phyloP scores from a whole-genome alignment of 768 basidiomycete genomes.

The Gymnopilus dilepis region DNA sequence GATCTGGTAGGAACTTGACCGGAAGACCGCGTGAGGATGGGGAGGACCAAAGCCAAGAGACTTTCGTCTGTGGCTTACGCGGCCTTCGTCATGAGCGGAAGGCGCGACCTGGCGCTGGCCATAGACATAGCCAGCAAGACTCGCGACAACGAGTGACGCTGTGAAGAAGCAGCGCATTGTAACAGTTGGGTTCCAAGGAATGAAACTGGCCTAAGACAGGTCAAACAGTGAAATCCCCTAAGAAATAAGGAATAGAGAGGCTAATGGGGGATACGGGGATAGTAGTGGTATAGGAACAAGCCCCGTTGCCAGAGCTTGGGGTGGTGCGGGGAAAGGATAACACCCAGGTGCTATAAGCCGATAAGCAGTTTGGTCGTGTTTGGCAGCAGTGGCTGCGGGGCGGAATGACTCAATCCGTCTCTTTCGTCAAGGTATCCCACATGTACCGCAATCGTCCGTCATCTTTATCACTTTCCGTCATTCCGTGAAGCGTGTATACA shows the following conservation, averaged over 20 bases:
- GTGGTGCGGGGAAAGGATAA: conserved; percentile 25
- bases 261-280: conserved; percentile 15
- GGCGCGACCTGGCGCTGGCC: conserved; percentile 43
- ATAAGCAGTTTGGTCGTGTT: conserved; percentile 19
- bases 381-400: conserved; percentile 25
- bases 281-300: conserved; percentile 29
- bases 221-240: conserved; percentile 24
- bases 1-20: conserved; percentile 53
- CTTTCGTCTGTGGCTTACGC: conserved; percentile 71
- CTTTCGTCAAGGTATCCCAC: conserved; percentile 17
- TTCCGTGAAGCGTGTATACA: background rate
- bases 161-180: conserved; percentile 70
- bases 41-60: conserved; percentile 88
- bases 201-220: conserved; percentile 20
- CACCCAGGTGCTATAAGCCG: conserved; percentile 18
- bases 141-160: conserved; percentile 63
- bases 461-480: conserved; percentile 3
- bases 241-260: conserved; percentile 4
- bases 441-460: conserved; percentile 6
- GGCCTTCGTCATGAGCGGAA: conserved; percentile 33
- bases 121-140: conserved; percentile 60
- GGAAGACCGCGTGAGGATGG: conserved; percentile 74
- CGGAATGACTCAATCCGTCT: conserved; percentile 23
- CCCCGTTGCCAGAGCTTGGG: conserved; percentile 25
- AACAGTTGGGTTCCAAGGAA: conserved; percentile 7